A percentile compares a stretch with the other conserved stretches of the same genome.
These are phyloP conservation scores for Phialocephala subalpina DNA, from an alignment of 2,329 filamentous ascomycete species.

Conservation along the genomic window DNA sequence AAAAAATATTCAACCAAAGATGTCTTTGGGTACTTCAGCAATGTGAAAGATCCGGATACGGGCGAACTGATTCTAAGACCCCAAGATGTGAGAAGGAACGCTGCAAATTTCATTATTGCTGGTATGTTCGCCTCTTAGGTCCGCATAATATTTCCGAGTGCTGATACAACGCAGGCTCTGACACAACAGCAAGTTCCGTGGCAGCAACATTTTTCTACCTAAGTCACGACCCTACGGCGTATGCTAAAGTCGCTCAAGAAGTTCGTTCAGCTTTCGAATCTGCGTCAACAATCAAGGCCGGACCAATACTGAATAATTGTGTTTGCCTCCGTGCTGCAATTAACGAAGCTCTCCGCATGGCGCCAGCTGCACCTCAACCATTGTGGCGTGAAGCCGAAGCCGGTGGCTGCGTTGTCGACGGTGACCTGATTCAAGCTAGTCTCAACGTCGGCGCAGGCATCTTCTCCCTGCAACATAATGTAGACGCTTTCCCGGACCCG, in stretches of 20 bases:
- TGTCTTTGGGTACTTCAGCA: slow-evolving; percentile 79
- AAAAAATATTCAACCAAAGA: slow-evolving; percentile 68
- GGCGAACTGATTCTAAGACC: slow-evolving; percentile 50
- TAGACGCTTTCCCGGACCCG: slow-evolving; percentile 40
- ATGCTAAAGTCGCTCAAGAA: slow-evolving; percentile 43
- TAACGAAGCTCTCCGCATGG: slow-evolving; percentile 55
- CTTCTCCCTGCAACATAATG: slow-evolving; percentile 48
- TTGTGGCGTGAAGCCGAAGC: slow-evolving; percentile 45
- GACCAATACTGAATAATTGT: slow-evolving; percentile 45
- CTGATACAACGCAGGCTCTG: slow-evolving; percentile 27
- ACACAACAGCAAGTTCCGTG: slow-evolving; percentile 46
- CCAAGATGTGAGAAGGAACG: slow-evolving; percentile 15
- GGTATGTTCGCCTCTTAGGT: slow-evolving; percentile 12
- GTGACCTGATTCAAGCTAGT: slow-evolving; percentile 46
- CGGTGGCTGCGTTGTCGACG: slow-evolving; percentile 43
- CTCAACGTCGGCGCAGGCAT: slow-evolving; percentile 44
- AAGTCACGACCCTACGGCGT: slow-evolving; percentile 38
- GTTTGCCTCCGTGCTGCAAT: slow-evolving; percentile 54
- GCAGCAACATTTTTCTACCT: slow-evolving; percentile 48
- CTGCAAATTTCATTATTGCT: slow-evolving; percentile 27
- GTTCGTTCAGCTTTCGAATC: slow-evolving; percentile 46
- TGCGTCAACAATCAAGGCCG: slow-evolving; percentile 40
- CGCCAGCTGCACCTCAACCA: slow-evolving; percentile 49
- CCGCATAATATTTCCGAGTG: neutral
- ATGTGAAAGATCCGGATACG: slow-evolving; percentile 74